Evolutionary conservation across 2,329 filamentous ascomycete species (phyloP).

Genomic region (Aspergillus melleus): DNA sequence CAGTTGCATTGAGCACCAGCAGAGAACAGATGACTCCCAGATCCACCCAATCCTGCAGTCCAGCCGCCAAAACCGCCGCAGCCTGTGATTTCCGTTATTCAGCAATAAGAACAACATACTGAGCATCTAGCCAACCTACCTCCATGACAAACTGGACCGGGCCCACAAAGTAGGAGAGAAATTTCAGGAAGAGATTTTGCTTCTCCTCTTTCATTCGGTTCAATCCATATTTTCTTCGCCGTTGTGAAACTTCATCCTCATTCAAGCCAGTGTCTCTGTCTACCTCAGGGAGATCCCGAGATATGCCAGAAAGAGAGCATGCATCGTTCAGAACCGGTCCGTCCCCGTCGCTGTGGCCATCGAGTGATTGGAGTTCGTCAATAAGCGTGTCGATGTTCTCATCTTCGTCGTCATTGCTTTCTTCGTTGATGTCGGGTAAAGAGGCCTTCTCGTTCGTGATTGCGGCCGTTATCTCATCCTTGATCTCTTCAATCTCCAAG

Average conservation of each 20-base stretch:
- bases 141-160: conserved; percentile 96
- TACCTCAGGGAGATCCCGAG: conserved; percentile 76
- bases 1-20: conserved; percentile 77
- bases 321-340: conserved; percentile 57
- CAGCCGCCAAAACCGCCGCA: conserved; percentile 76
- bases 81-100: conserved; percentile 46
- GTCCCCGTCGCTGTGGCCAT: conserved; percentile 66
- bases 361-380: conserved; percentile 74
- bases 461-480: not conserved
- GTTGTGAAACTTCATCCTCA: conserved; percentile 63
- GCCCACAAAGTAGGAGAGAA: conserved; percentile 77
- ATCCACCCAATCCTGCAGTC: conserved; percentile 87
- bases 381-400: conserved; percentile 86
- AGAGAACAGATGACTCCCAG: conserved; percentile 87
- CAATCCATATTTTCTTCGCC: conserved; percentile 72
- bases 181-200: conserved; percentile 81
- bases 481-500: not conserved
- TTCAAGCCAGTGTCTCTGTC: conserved; percentile 72
- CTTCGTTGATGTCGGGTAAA: conserved; percentile 9
- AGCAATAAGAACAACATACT: not conserved
- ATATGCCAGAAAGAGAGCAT: conserved; percentile 59
- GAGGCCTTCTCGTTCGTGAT: not conserved
- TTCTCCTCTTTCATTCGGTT: conserved; percentile 93
- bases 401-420: conserved; percentile 69
- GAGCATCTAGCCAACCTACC: conserved; percentile 51